Percentiles rank a stretch among this genome's conserved stretches.
Conservation (phyloP, 108 stramenopile genomes). For the Thalassiosira profunda region DNA sequence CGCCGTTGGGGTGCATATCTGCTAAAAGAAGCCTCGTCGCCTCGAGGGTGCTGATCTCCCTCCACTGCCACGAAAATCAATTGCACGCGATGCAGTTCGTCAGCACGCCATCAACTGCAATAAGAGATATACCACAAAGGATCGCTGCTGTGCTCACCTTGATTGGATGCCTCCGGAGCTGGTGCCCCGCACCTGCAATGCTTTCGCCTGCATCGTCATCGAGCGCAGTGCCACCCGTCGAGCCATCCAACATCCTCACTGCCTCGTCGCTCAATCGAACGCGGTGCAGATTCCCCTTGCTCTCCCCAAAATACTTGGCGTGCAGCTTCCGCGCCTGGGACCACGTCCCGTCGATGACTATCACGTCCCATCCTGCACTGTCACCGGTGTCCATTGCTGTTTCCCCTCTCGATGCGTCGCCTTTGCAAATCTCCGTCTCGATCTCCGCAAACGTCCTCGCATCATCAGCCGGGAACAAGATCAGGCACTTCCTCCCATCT, state of each 20-base stretch:
- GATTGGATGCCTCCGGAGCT: slow-evolving; percentile 69
- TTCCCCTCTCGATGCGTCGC: background rate
- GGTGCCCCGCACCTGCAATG: slow-evolving; percentile 36
- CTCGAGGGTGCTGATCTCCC: slow-evolving; percentile 69
- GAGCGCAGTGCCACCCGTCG: background rate
- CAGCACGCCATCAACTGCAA: too few relatives aligned
- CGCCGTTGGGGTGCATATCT: slow-evolving; percentile 44
- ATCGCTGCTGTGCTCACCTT: too few relatives aligned
- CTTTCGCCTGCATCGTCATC: slow-evolving; percentile 2
- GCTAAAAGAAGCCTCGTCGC: slow-evolving; percentile 61
- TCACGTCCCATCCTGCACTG: slow-evolving; percentile 42
- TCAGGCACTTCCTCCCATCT: slow-evolving; percentile 38
- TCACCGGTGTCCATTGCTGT: background rate
- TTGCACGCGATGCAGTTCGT: too few relatives aligned
- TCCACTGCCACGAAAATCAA: slow-evolving; percentile 56
- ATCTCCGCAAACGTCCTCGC: slow-evolving; percentile 56
- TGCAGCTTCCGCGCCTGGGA: slow-evolving; percentile 71
- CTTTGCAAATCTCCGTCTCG: background rate
- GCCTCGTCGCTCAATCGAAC: slow-evolving; percentile 60
- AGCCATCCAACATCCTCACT: slow-evolving; percentile 22
- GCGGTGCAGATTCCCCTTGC: slow-evolving; percentile 13
- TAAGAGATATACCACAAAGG: too few relatives aligned
- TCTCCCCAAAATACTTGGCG: slow-evolving; percentile 24
- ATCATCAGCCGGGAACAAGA: slow-evolving; percentile 76
- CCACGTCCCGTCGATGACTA: slow-evolving; percentile 85